These are phyloP conservation scores for Lepiota brunneoincarnata DNA, from an alignment of 768 basidiomycete species.

Conservation along the genomic window DNA sequence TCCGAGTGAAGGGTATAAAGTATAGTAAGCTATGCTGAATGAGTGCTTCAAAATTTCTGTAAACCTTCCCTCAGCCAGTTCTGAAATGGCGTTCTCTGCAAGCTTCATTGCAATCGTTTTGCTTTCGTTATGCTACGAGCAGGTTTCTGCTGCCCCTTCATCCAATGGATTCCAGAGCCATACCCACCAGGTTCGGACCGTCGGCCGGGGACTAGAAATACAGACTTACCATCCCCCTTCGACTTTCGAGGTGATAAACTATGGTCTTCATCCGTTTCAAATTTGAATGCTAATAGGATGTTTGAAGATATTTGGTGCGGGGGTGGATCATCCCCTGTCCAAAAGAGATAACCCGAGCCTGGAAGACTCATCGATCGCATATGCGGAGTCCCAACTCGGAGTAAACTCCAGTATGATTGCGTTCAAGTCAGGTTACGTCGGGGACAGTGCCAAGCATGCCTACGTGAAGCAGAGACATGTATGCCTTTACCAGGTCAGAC, in stretches of 20 bases:
- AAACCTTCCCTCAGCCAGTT: background rate
- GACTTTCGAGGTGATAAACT: conserved; percentile 29
- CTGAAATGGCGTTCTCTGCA: conserved; percentile 1
- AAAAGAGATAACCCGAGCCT: conserved; percentile 21
- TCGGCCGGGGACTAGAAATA: conserved; percentile 28
- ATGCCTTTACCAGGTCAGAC: background rate
- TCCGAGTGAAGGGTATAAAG: background rate
- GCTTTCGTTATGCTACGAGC: background rate
- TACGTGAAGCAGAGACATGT: conserved; percentile 14
- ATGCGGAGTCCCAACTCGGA: conserved; percentile 21
- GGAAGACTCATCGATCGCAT: conserved; percentile 23
- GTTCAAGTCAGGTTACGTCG: conserved; percentile 25
- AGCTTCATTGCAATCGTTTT: background rate
- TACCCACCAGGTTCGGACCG: conserved; percentile 27
- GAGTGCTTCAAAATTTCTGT: background rate
- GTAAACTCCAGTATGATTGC: conserved; percentile 19
- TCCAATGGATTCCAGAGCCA: background rate
- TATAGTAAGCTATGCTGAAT: background rate
- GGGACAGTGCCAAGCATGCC: conserved; percentile 21
- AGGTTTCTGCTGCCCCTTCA: background rate
- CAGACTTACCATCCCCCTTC: conserved; percentile 35
- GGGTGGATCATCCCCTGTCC: conserved; percentile 28
- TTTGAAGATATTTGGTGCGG: conserved; percentile 27
- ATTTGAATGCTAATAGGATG: background rate
- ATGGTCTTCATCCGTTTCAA: background rate